These are phyloP conservation scores for Xylariales sp. DNA, from an alignment of 2,329 filamentous ascomycete species.

Conservation along the genomic window DNA sequence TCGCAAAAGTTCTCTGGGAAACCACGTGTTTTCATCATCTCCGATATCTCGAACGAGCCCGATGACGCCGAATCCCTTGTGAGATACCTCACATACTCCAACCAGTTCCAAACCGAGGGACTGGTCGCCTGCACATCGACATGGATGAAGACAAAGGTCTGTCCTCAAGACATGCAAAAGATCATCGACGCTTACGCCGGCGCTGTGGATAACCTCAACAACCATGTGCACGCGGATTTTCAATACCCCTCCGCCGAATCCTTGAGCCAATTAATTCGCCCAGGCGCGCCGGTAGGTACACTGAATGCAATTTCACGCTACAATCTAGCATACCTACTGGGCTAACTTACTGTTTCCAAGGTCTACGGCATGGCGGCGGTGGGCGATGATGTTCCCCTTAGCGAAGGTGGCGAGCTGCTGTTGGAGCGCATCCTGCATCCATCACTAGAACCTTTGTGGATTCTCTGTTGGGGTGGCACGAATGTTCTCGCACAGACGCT, in stretches of 20 bases:
- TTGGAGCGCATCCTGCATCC: constrained; percentile 20
- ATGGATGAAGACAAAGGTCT: constrained; percentile 36
- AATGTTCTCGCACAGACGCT: constrained; percentile 48
- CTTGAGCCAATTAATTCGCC: constrained; percentile 28
- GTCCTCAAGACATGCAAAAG: constrained; percentile 36
- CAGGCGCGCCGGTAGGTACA: no score
- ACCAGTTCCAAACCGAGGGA: constrained; percentile 32
- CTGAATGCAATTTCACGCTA: no score
- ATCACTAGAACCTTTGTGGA: constrained; percentile 40
- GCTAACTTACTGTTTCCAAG: no score
- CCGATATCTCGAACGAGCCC: constrained; percentile 32
- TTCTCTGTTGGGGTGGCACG: constrained; percentile 49
- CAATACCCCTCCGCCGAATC: constrained; percentile 34
- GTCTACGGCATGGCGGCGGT: constrained; percentile 30
- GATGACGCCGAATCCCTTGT: constrained; percentile 30
- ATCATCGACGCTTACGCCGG: constrained; percentile 39
- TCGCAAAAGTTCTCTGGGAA: constrained; percentile 5
- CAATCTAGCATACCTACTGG: no score
- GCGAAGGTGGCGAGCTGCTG: constrained; percentile 38
- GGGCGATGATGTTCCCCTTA: constrained; percentile 23
- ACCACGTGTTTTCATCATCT: constrained; percentile 26
- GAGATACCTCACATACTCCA: constrained; percentile 29
- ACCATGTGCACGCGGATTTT: constrained; percentile 38
- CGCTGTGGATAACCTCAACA: constrained; percentile 42
- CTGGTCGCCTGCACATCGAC: constrained; percentile 34